Base-by-base conservation (phyloP, 1,139 yeast genomes). In the Hansenula lynferdii region DNA sequence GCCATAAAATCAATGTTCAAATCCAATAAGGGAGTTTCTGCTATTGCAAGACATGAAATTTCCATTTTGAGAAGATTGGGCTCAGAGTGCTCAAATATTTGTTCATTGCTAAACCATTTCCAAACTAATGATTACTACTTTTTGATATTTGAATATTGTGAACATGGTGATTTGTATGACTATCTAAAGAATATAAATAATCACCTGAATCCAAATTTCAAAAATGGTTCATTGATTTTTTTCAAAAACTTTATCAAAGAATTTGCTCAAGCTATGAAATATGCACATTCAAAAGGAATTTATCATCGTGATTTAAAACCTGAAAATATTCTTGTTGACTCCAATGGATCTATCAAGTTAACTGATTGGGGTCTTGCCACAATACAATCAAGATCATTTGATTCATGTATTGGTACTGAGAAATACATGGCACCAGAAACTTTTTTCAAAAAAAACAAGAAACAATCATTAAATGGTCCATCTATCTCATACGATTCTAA, bases 371-470 rank as follows among this genome's bases (percentile, higher is more conserved):
- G 96, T 0, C 71, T 86, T 47, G 90, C 95, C 6, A 81, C 95
- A 9, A 73, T 81, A 15, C 62, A 68, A 14, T 65, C 67, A 35
- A 59, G 62, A 35, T 77, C 85, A 51, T 64, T 71, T 15, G 96
- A 87, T 49, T 83, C 85, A 52, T 92, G 89, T 48, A 81, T 89
- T 44, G 97, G 97, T 20, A 82, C 94, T 15, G 97, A 89, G 58
- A 74, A 95, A 45, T 90, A 90, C 61, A 85, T 92, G 92, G 96
- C 97, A 0, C 97, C 97, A 3, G 97, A 90, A 60, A 72, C 90
- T 35, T 72, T 73, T 47, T 70, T 50, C 46, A 48, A 38, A 17
- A 47, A 45, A 35, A 21, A 30, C 7, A 24, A 39, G 4, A 34
- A 35, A 19, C 19, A 32, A 22, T 31, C 20, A n/a, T n/a, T n/a